These are phyloP conservation scores for Pseudisothecium myosuroides DNA, from an alignment of 225 moss, liverwort and hornwort genomes.

Conservation along the genomic window DNA sequence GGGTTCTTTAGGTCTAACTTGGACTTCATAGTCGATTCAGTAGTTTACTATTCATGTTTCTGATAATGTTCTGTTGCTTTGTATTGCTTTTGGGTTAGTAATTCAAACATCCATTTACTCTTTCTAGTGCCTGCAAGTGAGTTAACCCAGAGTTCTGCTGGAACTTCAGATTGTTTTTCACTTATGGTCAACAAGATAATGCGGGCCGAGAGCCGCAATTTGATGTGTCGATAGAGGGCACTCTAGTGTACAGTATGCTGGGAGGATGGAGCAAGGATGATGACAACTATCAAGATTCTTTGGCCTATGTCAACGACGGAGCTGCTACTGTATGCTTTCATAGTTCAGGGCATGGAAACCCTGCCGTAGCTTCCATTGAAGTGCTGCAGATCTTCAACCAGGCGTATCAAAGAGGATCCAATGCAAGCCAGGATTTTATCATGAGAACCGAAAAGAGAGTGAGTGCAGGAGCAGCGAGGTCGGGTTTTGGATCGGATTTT, in stretches of 20 bases:
- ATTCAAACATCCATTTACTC: neutral
- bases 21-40: neutral
- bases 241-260: constrained; percentile 43
- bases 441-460: constrained; percentile 51
- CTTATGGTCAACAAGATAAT: constrained; percentile 57
- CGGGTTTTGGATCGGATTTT: constrained; percentile 60
- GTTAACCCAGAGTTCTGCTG: neutral
- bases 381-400: constrained; percentile 65
- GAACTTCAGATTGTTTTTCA: constrained; percentile 32
- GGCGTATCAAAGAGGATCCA: constrained; percentile 50
- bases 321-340: constrained; percentile 68
- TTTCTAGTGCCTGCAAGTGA: neutral
- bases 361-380: constrained; percentile 72
- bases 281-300: constrained; percentile 52
- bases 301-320: constrained; percentile 58
- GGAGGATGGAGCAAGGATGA: constrained; percentile 57
- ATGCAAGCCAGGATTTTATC: constrained; percentile 3
- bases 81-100: neutral
- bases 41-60: neutral
- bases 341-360: constrained; percentile 80
- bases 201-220: constrained; percentile 64
- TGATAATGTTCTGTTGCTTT: neutral
- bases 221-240: constrained; percentile 81
- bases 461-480: constrained; percentile 57
- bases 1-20: neutral